phyloP scores from a whole-genome alignment of 805 yeast genomes.

The Teunomyces aglyptinius region DNA sequence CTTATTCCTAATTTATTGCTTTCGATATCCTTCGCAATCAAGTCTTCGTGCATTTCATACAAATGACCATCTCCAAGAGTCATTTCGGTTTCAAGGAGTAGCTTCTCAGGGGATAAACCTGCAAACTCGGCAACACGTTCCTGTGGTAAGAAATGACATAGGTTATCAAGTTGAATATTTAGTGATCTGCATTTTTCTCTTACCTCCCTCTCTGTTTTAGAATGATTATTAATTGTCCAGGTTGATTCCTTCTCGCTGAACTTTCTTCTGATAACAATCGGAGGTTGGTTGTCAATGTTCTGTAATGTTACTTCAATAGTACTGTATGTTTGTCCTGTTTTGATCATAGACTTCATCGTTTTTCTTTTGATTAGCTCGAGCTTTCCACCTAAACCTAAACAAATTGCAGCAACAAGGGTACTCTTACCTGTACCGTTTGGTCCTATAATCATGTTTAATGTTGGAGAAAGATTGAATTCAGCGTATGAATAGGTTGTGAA shows the following conservation, averaged over 20 bases:
- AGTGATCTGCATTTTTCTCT: slow-evolving; percentile 43
- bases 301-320: slow-evolving; percentile 52
- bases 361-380: slow-evolving; percentile 70
- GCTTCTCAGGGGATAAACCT: slow-evolving; percentile 67
- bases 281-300: slow-evolving; percentile 31
- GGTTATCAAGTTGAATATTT: slow-evolving; percentile 83
- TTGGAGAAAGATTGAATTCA: slow-evolving; percentile 76
- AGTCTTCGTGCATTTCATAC: slow-evolving; percentile 51
- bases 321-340: slow-evolving; percentile 54
- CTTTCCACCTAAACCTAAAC: slow-evolving; percentile 83
- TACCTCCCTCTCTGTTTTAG: slow-evolving; percentile 44
- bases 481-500: slow-evolving; percentile 69
- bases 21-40: slow-evolving; percentile 51
- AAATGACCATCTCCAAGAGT: slow-evolving; percentile 68
- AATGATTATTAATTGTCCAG: slow-evolving; percentile 49
- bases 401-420: slow-evolving; percentile 88
- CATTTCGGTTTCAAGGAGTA: slow-evolving; percentile 74
- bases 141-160: slow-evolving; percentile 94
- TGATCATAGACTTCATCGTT: slow-evolving; percentile 67
- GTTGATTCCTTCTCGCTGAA: slow-evolving; percentile 47
- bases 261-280: slow-evolving; percentile 44
- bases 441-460: slow-evolving; percentile 87
- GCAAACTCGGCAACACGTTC: slow-evolving; percentile 95
- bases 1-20: slow-evolving; percentile 26
- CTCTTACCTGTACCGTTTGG: slow-evolving; percentile 97